Conservation (phyloP, 257 asterid species). For the Plantago major region DNA sequence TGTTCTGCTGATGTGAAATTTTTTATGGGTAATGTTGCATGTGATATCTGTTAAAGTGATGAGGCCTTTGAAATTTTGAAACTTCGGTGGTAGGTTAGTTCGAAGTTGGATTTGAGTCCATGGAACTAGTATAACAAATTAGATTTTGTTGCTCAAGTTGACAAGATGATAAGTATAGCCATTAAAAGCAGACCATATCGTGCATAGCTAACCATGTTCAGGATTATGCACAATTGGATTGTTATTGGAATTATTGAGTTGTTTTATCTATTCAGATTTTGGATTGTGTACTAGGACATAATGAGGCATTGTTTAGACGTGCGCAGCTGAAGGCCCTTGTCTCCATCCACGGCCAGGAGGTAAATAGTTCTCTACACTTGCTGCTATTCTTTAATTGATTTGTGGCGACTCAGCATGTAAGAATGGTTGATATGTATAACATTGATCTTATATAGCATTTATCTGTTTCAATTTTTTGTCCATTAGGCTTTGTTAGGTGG, state of each 20-base stretch:
- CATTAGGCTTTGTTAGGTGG: conserved; percentile 61
- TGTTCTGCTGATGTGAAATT: too few species aligned
- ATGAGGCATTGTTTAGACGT: conserved; percentile 85
- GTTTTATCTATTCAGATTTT: conserved; percentile 49
- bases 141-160: too few species aligned
- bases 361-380: conserved; percentile 12
- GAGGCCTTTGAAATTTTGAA: too few species aligned
- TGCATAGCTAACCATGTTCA: too few species aligned
- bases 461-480: conserved; percentile 3
- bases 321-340: conserved; percentile 97
- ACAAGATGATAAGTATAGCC: too few species aligned
- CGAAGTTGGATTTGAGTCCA: too few species aligned
- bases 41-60: too few species aligned
- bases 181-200: too few species aligned
- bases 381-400: background rate
- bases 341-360: conserved; percentile 94
- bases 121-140: too few species aligned
- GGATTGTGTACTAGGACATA: conserved; percentile 86
- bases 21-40: too few species aligned
- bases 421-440: too few species aligned
- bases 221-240: background rate
- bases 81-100: too few species aligned
- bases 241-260: conserved; percentile 11
- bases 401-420: background rate
- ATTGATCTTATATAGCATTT: background rate